A percentile compares a stretch with the other conserved stretches of the same genome.
phyloP scores from a whole-genome alignment of 2,329 filamentous ascomycete species.

The Conoideocrella luteorostrata region DNA sequence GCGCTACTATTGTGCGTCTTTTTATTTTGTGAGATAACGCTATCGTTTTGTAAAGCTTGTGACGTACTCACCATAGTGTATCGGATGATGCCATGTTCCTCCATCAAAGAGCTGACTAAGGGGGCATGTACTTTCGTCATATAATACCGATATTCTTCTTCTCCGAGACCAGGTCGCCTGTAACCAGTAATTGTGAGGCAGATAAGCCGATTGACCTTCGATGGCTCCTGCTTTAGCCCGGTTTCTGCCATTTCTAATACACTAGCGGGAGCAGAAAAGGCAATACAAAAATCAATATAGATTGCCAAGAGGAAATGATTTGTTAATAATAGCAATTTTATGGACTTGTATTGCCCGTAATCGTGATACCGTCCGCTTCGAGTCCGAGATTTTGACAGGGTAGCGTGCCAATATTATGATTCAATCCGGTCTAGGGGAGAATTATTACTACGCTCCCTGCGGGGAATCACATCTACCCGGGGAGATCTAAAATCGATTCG shows the following conservation, averaged over 20 bases:
- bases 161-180: slow-evolving; percentile 5
- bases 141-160: slow-evolving; percentile 8
- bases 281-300: too few relatives aligned
- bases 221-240: not conserved
- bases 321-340: too few relatives aligned
- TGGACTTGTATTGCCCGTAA: too few relatives aligned
- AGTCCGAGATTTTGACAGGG: too few relatives aligned
- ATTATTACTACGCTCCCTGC: too few relatives aligned
- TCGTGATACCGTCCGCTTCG: too few relatives aligned
- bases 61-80: slow-evolving; percentile 9
- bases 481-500: too few relatives aligned
- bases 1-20: slow-evolving; percentile 9
- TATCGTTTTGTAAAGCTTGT: too few relatives aligned
- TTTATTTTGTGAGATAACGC: not conserved
- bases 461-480: too few relatives aligned
- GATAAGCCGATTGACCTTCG: not conserved
- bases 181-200: slow-evolving; percentile 9
- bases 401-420: too few relatives aligned
- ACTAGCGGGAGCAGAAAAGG: not conserved
- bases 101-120: slow-evolving; percentile 6
- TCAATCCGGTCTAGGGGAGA: too few relatives aligned
- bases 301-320: too few relatives aligned
- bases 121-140: slow-evolving; percentile 10
- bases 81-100: slow-evolving; percentile 9
- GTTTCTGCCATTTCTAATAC: not conserved